Base-by-base conservation (phyloP, 371 early-diverging fungal genomes). In the Batkoa obscura region DNA sequence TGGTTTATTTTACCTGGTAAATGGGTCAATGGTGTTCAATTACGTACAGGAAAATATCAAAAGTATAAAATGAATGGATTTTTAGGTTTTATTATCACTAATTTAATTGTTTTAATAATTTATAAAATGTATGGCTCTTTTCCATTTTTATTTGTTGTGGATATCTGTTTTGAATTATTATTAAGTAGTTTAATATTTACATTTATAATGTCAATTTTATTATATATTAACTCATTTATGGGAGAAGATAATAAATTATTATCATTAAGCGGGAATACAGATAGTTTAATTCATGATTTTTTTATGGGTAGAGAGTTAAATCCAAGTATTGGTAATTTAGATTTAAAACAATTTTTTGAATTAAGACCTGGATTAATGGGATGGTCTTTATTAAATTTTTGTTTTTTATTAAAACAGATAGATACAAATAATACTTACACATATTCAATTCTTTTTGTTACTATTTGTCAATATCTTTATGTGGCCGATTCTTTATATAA, bases 281-380 rank as follows among this genome's bases (percentile, higher is more conserved):
- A 90, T 42, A 84, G 85, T 70, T 62, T 71, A 10, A 63, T 90
- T 53, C 90, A 95, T 69, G 93, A 95, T 68, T 86, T 82, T 59
- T 79, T 81, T 65, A 77, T 88, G 59, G 88, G 88, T 48, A 78
- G 84, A 45, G 84, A 85, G 58, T 69, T 86, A 56, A 93, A 93
- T 73, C 96, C 94, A 58, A 81, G 90, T 46, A 69, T 83, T 55
- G 78, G 78, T 34, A 59, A 70, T 3, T 80, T 94, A 51, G 94
- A 95, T 64, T 69, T 92, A 71, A 95, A 95, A 73, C 87, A 83
- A 68, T 84, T 94, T 60, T 78, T 79, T 41, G 93, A 93, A 73
- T 75, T 92, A 56, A 75, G 94, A 35, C 89, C 92, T 31, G 91
- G 91, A 0, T 67, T 91, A 50, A 72, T 92, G 52, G 84, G 85